These are phyloP conservation scores for Marasmius oreades DNA, from an alignment of 1,284 basidiomycete species.

Conservation along the genomic window DNA sequence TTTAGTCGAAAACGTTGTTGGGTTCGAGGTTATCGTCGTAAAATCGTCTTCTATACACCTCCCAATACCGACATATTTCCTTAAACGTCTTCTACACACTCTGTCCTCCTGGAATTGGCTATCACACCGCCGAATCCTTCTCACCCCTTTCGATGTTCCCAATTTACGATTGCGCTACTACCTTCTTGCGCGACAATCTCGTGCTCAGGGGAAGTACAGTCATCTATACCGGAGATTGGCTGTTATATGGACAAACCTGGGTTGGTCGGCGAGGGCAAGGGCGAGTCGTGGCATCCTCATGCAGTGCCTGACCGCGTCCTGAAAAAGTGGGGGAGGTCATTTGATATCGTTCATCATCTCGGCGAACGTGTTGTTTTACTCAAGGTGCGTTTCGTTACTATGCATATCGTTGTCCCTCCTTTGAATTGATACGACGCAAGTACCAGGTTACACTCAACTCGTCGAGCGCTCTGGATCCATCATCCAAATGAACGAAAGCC, in stretches of 20 bases:
- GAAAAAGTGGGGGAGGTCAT: conserved; percentile 69
- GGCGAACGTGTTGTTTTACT: conserved; percentile 73
- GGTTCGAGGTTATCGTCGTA: conserved; percentile 59
- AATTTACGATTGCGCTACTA: conserved; percentile 79
- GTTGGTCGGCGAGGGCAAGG: conserved; percentile 6
- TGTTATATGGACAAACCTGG: conserved; percentile 45
- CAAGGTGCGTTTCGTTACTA: conserved; percentile 41
- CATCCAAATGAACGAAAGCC: conserved; percentile 60
- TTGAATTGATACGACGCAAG: not conserved
- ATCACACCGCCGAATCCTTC: conserved; percentile 56
- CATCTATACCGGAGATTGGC: conserved; percentile 13
- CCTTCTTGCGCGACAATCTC: conserved; percentile 57
- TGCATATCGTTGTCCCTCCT: not conserved
- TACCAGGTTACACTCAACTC: conserved; percentile 66
- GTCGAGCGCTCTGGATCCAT: conserved; percentile 75
- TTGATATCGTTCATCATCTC: conserved; percentile 69
- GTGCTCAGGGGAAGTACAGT: conserved; percentile 31
- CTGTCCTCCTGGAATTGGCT: conserved; percentile 51
- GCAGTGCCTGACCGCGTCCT: conserved; percentile 61
- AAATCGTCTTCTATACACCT: not conserved
- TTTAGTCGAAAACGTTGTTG: conserved; percentile 74
- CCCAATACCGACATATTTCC: not conserved
- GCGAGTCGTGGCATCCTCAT: conserved; percentile 21
- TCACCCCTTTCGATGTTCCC: conserved; percentile 74
- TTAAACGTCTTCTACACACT: conserved; percentile 64